Percentiles rank a stretch among this genome's conserved stretches.
Evolutionary conservation across 1,284 basidiomycete species (phyloP).

Genomic region (Athelia psychrophila): DNA sequence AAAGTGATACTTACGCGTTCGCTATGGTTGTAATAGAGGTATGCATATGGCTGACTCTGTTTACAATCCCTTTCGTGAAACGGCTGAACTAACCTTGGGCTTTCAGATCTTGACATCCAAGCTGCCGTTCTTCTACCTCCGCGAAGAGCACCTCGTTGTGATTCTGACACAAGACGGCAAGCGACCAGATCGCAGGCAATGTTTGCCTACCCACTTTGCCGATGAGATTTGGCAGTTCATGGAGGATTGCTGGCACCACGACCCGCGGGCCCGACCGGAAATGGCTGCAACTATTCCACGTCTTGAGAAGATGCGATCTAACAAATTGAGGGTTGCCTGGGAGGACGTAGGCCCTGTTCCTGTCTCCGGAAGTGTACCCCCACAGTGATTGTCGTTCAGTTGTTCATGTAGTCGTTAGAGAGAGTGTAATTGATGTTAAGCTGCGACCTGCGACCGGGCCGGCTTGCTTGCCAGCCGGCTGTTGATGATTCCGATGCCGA

Average conservation of each 20-base stretch:
- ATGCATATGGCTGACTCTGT: not conserved
- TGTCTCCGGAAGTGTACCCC: too few relatives aligned
- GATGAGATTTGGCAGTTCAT: not conserved
- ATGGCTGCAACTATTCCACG: not conserved
- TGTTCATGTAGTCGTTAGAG: too few relatives aligned
- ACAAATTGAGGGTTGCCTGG: not conserved
- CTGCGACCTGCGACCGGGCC: too few relatives aligned
- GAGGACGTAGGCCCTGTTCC: too few relatives aligned
- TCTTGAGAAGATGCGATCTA: not conserved
- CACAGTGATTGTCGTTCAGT: too few relatives aligned
- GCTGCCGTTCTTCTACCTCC: not conserved
- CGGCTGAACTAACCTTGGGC: not conserved
- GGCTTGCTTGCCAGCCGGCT: too few relatives aligned
- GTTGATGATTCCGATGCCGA: too few relatives aligned
- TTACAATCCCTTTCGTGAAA: not conserved
- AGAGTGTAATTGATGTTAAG: too few relatives aligned
- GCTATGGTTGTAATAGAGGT: not conserved
- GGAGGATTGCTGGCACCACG: not conserved
- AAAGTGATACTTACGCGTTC: not conserved
- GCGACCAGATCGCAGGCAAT: not conserved
- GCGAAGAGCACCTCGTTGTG: not conserved
- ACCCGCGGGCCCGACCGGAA: not conserved
- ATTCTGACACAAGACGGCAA: not conserved
- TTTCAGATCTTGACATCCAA: not conserved
- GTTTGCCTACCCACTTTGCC: not conserved